These are phyloP conservation scores for Tetragonia tetragonoides DNA, from an alignment of 148 eudicot species.

Conservation along the genomic window DNA sequence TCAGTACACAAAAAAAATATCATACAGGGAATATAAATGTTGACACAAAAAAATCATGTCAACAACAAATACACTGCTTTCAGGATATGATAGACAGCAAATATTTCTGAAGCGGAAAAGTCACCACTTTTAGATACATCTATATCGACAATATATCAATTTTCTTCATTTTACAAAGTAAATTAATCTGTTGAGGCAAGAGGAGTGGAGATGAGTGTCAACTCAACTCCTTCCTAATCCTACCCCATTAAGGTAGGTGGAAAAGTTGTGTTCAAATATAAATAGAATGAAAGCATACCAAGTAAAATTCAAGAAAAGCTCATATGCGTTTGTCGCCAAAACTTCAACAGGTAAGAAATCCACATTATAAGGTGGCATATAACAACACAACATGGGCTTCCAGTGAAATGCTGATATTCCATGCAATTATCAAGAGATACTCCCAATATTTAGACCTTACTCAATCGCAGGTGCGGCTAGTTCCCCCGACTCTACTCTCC, in stretches of 20 bases:
- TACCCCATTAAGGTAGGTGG: neutral
- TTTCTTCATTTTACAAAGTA: neutral
- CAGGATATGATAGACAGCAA: neutral
- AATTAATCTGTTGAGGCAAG: neutral
- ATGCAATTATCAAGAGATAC: neutral
- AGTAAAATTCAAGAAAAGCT: neutral
- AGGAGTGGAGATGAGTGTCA: neutral
- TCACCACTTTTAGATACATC: neutral
- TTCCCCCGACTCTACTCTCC: no score
- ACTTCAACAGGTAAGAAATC: neutral
- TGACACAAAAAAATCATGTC: neutral
- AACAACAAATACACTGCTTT: neutral
- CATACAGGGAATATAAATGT: neutral
- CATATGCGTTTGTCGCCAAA: neutral
- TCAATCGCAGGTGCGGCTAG: no score
- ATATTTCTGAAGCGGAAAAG: neutral
- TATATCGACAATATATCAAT: neutral
- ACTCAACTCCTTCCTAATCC: neutral
- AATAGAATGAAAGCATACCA: neutral
- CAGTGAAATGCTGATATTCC: neutral
- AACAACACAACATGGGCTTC: neutral
- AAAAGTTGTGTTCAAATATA: neutral
- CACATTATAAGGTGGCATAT: neutral
- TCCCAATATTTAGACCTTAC: no score
- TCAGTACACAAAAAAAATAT: neutral